Base-by-base conservation (phyloP, 495 filamentous ascomycete genomes). In the Penicillium goetzii region DNA sequence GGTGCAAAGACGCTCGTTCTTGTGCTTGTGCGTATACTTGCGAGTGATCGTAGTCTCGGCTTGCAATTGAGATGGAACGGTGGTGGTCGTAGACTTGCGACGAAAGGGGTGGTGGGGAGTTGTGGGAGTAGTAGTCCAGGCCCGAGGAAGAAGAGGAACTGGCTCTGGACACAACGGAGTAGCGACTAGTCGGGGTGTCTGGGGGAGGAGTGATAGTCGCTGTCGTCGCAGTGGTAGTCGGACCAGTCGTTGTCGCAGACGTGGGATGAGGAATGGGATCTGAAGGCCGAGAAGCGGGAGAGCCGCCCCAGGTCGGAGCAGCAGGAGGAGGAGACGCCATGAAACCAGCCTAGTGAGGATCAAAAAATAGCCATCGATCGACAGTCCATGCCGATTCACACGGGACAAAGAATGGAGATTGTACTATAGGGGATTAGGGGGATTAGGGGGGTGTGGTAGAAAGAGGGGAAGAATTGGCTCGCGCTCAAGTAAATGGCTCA, bases 351-450 rank as follows among this genome's bases (percentile, higher is more conserved):
- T 52, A 62, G 59, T 56, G 54, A 59, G 53, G 62, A 71, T 70
- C 65, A 71, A 65, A 69, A 69, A 69, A 69, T 65, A 71, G 66
- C 68, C 64, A 69, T 68, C 54, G 69, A 73, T 73, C 68, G 68
- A 69, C 71, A 55, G 68, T 53, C 64, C 62, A 71, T 69, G 56
- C 63, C 66, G 70, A 65, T 63, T 60, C 54, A 55, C 71, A 72
- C 68, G 66, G 68, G 58, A 62, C 59, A 34, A 32, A 53, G 60
- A 61, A 63, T 62, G 64, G 65, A 58, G 58, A 59, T 57, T 51
- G 32, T 56, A 66, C 68, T 28, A 68, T 68, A 68, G 59, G 52
- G 70, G 65, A 65, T 66, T 66, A 49, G 19, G 52, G 64, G 62
- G 51, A 59, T 65, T 58, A 58, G 45, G 60, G 45, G 60, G 60